A percentile compares a stretch with the other conserved stretches of the same genome.
phyloP scores from a whole-genome alignment of 352 stramenopile species.

The Phytophthora melonis region DNA sequence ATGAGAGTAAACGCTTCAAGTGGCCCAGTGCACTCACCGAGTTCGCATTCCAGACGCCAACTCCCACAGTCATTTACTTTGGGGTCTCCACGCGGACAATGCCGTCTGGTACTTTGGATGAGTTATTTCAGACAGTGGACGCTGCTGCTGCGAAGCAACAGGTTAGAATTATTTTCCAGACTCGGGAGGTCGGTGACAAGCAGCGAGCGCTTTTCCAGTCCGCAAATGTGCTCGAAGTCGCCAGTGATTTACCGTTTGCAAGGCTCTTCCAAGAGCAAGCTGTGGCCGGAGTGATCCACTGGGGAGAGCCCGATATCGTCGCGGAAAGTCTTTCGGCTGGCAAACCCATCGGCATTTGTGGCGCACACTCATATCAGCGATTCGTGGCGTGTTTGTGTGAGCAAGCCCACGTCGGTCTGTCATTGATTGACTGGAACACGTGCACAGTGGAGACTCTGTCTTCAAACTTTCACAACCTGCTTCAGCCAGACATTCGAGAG shows the following conservation, averaged over 20 bases:
- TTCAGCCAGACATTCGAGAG: constrained; percentile 42
- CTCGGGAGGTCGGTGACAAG: constrained; percentile 31
- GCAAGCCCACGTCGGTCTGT: constrained; percentile 70
- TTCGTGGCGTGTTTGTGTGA: constrained; percentile 84
- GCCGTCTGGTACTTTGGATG: constrained; percentile 32
- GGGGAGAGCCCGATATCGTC: constrained; percentile 72
- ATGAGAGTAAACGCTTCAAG: constrained; percentile 28
- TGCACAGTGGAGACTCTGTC: constrained; percentile 67
- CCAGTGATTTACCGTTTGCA: constrained; percentile 62
- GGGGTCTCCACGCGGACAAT: constrained; percentile 47
- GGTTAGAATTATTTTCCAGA: constrained; percentile 66
- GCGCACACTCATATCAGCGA: constrained; percentile 88
- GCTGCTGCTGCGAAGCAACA: constrained; percentile 26
- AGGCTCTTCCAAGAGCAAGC: constrained; percentile 79
- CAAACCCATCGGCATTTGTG: constrained; percentile 87
- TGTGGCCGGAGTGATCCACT: constrained; percentile 80
- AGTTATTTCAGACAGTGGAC: constrained; percentile 50
- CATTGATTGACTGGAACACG: constrained; percentile 63
- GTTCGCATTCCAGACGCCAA: constrained; percentile 32
- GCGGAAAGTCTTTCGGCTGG: constrained; percentile 80
- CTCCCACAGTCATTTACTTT: constrained; percentile 52
- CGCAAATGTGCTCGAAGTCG: constrained; percentile 36
- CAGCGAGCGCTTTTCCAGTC: constrained; percentile 20
- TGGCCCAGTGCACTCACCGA: constrained; percentile 14
- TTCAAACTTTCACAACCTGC: constrained; percentile 62